Percentiles rank a stretch among this genome's conserved stretches.
Conservation (phyloP, 352 stramenopile species). For the Globisporangium alternatum region DNA sequence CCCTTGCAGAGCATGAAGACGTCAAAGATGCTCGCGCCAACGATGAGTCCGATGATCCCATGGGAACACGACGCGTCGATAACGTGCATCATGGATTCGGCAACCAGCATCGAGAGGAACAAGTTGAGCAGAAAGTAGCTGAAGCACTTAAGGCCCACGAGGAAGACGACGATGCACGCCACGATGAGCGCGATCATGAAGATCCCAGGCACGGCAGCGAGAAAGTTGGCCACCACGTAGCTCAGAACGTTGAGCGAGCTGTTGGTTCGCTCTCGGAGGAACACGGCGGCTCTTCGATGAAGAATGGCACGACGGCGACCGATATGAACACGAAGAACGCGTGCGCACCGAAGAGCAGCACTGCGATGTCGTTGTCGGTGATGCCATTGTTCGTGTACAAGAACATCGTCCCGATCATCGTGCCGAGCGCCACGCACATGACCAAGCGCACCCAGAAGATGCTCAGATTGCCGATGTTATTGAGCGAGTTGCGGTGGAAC, state of each 20-base stretch:
- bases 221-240: constrained; percentile 73
- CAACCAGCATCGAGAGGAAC: constrained; percentile 68
- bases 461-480: constrained; percentile 66
- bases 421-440: constrained; percentile 74
- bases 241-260: constrained; percentile 65
- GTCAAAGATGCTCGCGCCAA: constrained; percentile 75
- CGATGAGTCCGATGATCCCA: constrained; percentile 84
- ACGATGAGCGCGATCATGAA: constrained; percentile 53
- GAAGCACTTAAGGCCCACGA: constrained; percentile 56
- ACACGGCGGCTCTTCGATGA: constrained; percentile 81
- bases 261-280: constrained; percentile 79
- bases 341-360: constrained; percentile 87
- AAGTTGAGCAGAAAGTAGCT: constrained; percentile 64
- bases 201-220: constrained; percentile 66
- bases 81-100: constrained; percentile 80
- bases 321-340: constrained; percentile 92
- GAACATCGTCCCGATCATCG: constrained; percentile 80
- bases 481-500: constrained; percentile 48
- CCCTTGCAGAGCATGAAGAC: constrained; percentile 89
- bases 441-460: constrained; percentile 79
- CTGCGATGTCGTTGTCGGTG: constrained; percentile 35
- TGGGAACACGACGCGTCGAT: constrained; percentile 72
- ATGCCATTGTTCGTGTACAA: constrained; percentile 39
- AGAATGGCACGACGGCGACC: constrained; percentile 81
- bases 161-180: constrained; percentile 45